These are phyloP conservation scores for Salvia miltiorrhiza DNA, from an alignment of 257 asterid genomes.

Conservation along the genomic window DNA sequence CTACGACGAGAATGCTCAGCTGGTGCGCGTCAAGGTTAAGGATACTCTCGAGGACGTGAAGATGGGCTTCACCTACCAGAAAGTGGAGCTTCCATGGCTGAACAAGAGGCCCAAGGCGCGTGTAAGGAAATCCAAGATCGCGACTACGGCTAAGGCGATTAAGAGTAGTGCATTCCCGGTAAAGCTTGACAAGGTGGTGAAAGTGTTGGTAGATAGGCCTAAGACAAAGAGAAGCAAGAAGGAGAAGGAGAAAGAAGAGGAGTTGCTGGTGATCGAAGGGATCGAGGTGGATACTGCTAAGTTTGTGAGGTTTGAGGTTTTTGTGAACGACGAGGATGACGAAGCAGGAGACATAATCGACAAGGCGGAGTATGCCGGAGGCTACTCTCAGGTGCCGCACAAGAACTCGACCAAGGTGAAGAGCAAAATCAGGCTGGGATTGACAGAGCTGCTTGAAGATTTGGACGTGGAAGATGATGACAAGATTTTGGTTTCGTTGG, in stretches of 20 bases:
- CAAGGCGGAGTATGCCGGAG: conserved; percentile 48
- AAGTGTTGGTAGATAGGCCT: conserved; percentile 40
- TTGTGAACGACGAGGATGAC: conserved; percentile 47
- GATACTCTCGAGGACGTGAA: conserved; percentile 33
- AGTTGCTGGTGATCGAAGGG: conserved; percentile 42
- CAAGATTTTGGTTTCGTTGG: conserved; percentile 39
- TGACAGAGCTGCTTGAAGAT: conserved; percentile 42
- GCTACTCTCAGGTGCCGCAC: conserved; percentile 37
- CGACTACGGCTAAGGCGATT: background rate
- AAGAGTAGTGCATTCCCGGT: conserved; percentile 23
- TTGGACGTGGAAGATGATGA: conserved; percentile 48
- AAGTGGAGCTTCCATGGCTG: conserved; percentile 42
- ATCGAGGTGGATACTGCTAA: conserved; percentile 27
- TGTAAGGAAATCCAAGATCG: background rate
- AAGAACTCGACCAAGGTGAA: conserved; percentile 20
- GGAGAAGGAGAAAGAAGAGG: conserved; percentile 34
- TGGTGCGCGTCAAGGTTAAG: conserved; percentile 28
- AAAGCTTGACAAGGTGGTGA: conserved; percentile 31
- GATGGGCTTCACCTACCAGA: conserved; percentile 38
- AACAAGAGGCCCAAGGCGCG: conserved; percentile 30
- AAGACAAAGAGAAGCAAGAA: conserved; percentile 25
- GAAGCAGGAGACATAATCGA: conserved; percentile 18
- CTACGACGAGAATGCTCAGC: conserved; percentile 43
- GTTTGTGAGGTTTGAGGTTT: conserved; percentile 42
- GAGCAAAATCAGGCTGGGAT: conserved; percentile 27